Percentiles rank a stretch among this genome's conserved stretches.
These are phyloP conservation scores for Moniliophthora roreri DNA, from an alignment of 1,284 basidiomycete genomes.

Conservation along the genomic window DNA sequence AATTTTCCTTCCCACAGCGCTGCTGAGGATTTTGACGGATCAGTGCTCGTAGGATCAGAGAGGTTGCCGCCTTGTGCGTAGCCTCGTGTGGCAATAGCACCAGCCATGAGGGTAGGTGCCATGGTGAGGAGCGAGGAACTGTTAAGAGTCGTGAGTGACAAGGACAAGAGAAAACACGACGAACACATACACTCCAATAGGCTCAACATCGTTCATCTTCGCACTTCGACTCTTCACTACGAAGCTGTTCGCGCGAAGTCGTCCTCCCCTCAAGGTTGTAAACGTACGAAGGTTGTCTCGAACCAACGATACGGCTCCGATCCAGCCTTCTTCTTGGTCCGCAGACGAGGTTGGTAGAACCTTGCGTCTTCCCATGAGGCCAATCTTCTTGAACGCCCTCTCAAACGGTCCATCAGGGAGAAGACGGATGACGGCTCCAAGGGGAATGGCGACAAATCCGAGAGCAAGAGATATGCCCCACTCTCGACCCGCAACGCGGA, in stretches of 20 bases:
- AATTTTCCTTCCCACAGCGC: constrained; percentile 81
- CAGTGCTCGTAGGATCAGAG: constrained; percentile 71
- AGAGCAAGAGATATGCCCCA: constrained; percentile 94
- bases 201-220: constrained; percentile 48
- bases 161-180: constrained; percentile 5
- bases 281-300: constrained; percentile 86
- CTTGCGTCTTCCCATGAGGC: constrained; percentile 69
- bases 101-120: constrained; percentile 85
- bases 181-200: constrained; percentile 36
- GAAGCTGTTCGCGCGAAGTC: constrained; percentile 81
- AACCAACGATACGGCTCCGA: constrained; percentile 71
- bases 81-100: constrained; percentile 80
- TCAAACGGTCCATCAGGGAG: constrained; percentile 85
- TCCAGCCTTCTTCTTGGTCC: constrained; percentile 71
- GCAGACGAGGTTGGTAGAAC: constrained; percentile 66
- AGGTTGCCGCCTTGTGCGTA: constrained; percentile 57
- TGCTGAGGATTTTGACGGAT: constrained; percentile 78
- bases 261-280: constrained; percentile 81
- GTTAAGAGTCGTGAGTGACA: constrained; percentile 20
- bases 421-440: constrained; percentile 81
- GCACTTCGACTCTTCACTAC: constrained; percentile 76
- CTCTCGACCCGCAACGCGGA: constrained; percentile 73
- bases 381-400: constrained; percentile 62
- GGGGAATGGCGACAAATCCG: constrained; percentile 84
- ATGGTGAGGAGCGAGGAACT: constrained; percentile 80